These are phyloP conservation scores for Alternaria metachromatica DNA, from an alignment of 2,329 filamentous ascomycete genomes.

Conservation along the genomic window DNA sequence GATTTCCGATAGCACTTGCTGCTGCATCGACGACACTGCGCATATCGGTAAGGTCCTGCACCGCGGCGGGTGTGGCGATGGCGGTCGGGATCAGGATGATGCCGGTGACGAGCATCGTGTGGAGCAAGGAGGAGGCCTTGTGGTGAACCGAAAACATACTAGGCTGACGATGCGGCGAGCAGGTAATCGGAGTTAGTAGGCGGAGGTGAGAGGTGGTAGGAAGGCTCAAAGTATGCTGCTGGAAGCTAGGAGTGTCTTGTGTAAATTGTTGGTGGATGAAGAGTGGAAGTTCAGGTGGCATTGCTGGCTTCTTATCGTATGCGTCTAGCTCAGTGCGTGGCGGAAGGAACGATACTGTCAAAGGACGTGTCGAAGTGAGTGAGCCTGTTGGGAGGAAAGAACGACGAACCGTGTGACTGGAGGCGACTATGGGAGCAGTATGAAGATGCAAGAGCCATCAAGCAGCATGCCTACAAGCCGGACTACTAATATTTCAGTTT, in stretches of 20 bases:
- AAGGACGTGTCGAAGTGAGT: background rate
- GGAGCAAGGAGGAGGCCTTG: conserved; percentile 3
- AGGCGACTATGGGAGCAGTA: background rate
- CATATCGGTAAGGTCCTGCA: conserved; percentile 40
- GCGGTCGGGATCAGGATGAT: conserved; percentile 32
- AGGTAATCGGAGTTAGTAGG: background rate
- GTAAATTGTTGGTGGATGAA: conserved; percentile 15
- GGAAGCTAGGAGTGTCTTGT: conserved; percentile 22
- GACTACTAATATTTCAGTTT: no score
- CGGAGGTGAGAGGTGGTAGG: conserved; percentile 6
- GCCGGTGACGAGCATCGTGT: conserved; percentile 37
- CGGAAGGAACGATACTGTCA: background rate
- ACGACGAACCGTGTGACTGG: background rate
- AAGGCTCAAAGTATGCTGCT: conserved; percentile 17
- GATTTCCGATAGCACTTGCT: conserved; percentile 36
- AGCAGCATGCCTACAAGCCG: no score
- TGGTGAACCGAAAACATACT: conserved; percentile 13
- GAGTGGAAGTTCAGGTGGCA: background rate
- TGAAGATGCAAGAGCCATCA: background rate
- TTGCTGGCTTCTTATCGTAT: background rate
- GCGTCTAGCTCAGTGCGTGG: background rate
- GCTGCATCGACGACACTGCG: conserved; percentile 35
- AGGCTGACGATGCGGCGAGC: conserved; percentile 9
- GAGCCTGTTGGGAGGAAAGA: background rate
- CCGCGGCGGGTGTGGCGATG: conserved; percentile 33